Evolutionary conservation across 2,329 filamentous ascomycete species (phyloP).

Genomic region (Scopulariopsis brevicaulis): DNA sequence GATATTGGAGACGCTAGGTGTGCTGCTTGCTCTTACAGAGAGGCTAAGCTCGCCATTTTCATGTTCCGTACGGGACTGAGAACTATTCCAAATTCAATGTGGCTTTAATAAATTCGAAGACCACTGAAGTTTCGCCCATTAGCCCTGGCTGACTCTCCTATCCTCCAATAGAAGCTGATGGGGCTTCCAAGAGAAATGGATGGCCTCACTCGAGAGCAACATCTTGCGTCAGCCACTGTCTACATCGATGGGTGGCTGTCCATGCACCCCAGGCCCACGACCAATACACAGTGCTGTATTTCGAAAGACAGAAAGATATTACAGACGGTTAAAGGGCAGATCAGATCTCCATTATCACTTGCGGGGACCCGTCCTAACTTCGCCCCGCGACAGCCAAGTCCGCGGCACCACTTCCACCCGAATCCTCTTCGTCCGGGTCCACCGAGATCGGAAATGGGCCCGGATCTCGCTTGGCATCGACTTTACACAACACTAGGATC

Average conservation of each 20-base stretch:
- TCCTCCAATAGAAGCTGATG: too few relatives aligned
- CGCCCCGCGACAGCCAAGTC: background rate
- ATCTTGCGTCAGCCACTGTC: too few relatives aligned
- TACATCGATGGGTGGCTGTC: background rate
- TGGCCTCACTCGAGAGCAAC: too few relatives aligned
- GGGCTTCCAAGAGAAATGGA: too few relatives aligned
- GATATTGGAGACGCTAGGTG: background rate
- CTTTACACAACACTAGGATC: background rate
- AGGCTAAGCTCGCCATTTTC: background rate
- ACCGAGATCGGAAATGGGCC: background rate
- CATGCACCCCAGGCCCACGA: background rate
- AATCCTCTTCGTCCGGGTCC: background rate
- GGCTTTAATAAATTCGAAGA: too few relatives aligned
- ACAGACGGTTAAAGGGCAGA: background rate
- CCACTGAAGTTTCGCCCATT: too few relatives aligned
- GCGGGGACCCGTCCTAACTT: background rate
- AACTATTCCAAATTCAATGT: too few relatives aligned
- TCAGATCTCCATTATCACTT: background rate
- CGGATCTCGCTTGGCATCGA: background rate
- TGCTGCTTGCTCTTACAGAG: background rate
- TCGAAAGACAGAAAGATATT: background rate
- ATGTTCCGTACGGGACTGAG: too few relatives aligned
- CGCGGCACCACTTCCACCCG: background rate
- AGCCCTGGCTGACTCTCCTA: too few relatives aligned
- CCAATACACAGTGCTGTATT: background rate